Conservation (phyloP, 441 rosid genomes). For the Populus hybrid region DNA sequence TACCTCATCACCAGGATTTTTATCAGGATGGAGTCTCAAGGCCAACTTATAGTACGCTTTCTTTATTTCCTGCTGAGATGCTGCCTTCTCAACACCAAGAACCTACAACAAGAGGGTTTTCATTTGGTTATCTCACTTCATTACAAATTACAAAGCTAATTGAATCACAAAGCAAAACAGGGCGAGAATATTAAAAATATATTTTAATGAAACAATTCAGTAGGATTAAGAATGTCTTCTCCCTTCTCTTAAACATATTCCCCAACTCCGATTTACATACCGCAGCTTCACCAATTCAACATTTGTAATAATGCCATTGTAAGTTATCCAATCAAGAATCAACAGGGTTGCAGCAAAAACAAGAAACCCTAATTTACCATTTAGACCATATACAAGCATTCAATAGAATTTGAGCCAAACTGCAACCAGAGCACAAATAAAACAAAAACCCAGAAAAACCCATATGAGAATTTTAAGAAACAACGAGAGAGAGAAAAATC, state of each 20-base stretch:
- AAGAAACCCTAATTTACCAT: not conserved
- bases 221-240: not conserved
- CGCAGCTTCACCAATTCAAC: not conserved
- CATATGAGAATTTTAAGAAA: not conserved
- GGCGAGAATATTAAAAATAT: not conserved
- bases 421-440: not conserved
- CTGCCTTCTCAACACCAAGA: slow-evolving; percentile 69
- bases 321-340: not conserved
- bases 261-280: not conserved
- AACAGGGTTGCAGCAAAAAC: not conserved
- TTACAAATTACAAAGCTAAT: not conserved
- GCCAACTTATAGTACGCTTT: slow-evolving; percentile 90
- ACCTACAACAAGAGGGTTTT: slow-evolving; percentile 38
- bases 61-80: slow-evolving; percentile 81
- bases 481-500: too few species aligned
- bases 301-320: not conserved
- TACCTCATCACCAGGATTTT: slow-evolving; percentile 92
- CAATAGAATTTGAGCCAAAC: not conserved
- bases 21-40: slow-evolving; percentile 85
- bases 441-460: not conserved
- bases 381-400: not conserved
- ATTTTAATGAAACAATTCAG: not conserved
- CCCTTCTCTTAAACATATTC: not conserved
- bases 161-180: not conserved
- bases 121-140: slow-evolving; percentile 5